These are phyloP conservation scores for Aegilops tauschii DNA, from an alignment of 176 grass and related monocot species.

Conservation along the genomic window DNA sequence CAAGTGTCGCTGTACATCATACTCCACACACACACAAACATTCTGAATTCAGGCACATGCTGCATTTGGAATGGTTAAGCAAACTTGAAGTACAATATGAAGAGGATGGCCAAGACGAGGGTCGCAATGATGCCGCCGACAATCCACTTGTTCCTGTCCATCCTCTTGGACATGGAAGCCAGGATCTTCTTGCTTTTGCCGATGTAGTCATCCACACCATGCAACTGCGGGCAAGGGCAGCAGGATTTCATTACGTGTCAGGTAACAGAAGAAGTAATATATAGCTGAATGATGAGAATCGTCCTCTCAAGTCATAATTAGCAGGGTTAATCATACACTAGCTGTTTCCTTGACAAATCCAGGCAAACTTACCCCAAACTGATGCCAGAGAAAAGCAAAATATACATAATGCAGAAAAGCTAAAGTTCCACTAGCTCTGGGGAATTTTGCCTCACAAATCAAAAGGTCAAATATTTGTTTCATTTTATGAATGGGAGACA, in stretches of 20 bases:
- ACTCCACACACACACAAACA: background rate
- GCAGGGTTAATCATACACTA: background rate
- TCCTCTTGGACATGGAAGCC: slow-evolving; percentile 83
- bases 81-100: slow-evolving; percentile 90
- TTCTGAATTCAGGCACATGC: background rate
- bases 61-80: slow-evolving; percentile 1
- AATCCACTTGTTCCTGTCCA: slow-evolving; percentile 97
- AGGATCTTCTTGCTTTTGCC: slow-evolving; percentile 94
- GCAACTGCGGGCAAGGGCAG: slow-evolving; percentile 44
- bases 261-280: background rate
- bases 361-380: background rate
- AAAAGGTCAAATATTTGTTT: background rate
- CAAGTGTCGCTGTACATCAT: slow-evolving; percentile 30
- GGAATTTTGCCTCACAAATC: background rate
- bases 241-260: background rate
- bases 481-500: background rate
- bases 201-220: slow-evolving; percentile 81
- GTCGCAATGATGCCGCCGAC: slow-evolving; percentile 57
- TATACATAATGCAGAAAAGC: background rate
- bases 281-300: background rate
- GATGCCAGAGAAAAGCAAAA: background rate
- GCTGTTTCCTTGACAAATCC: background rate
- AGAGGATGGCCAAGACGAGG: slow-evolving; percentile 70
- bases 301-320: background rate
- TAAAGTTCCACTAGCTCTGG: background rate